Evolutionary conservation across 768 basidiomycete species (phyloP).

Genomic region (Amanita jacksonii): DNA sequence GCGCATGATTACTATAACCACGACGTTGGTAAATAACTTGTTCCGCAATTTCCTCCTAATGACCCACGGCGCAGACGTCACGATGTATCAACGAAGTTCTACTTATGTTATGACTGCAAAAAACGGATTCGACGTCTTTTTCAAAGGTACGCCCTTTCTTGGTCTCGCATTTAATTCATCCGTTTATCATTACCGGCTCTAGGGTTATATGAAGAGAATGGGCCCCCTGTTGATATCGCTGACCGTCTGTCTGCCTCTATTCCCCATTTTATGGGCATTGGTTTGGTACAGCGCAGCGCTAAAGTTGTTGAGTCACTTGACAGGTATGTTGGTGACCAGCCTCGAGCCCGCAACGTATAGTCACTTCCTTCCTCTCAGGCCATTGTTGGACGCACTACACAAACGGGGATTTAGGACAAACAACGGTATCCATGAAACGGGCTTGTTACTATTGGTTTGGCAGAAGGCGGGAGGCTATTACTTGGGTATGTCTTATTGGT

Average conservation of each 20-base stretch:
- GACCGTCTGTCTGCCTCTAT: conserved; percentile 40
- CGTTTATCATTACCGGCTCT: neutral
- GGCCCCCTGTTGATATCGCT: conserved; percentile 37
- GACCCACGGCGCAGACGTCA: neutral
- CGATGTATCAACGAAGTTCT: conserved; percentile 9
- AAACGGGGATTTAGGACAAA: conserved; percentile 37
- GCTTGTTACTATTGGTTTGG: conserved; percentile 24
- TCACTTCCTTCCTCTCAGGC: conserved; percentile 15
- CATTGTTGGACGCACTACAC: conserved; percentile 35
- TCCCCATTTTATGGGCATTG: conserved; percentile 24
- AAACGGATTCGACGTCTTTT: conserved; percentile 20
- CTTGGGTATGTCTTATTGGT: conserved; percentile 17
- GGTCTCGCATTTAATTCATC: neutral
- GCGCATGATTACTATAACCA: conserved; percentile 23
- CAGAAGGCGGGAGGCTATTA: conserved; percentile 30
- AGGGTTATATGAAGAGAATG: conserved; percentile 35
- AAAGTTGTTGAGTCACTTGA: conserved; percentile 24
- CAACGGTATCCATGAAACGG: conserved; percentile 30
- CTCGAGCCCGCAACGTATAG: neutral
- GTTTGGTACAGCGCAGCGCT: conserved; percentile 14
- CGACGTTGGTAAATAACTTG: neutral
- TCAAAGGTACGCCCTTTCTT: conserved; percentile 14
- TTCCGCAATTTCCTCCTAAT: neutral
- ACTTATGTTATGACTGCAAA: conserved; percentile 6
- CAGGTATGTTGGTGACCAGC: conserved; percentile 20